These are phyloP conservation scores for Stygiomarasmius scandens DNA, from an alignment of 1,284 basidiomycete genomes.

Conservation along the genomic window DNA sequence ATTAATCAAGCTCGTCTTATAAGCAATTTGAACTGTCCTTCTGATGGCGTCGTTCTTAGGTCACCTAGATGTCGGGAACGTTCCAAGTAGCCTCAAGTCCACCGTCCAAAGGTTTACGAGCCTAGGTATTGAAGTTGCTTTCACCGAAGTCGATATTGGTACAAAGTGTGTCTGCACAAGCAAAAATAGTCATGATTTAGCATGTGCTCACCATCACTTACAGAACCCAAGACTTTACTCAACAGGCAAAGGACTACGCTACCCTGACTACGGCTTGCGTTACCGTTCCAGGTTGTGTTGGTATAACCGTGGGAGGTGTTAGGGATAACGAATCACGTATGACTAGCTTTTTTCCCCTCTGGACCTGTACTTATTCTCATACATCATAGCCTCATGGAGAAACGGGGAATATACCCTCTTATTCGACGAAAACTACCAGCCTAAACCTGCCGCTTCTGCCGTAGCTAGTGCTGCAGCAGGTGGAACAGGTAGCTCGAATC, in stretches of 20 bases:
- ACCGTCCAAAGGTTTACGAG: slow-evolving; percentile 12
- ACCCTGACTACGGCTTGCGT: slow-evolving; percentile 23
- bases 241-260: slow-evolving; percentile 23
- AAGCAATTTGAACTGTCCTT: too few species aligned
- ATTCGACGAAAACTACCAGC: not conserved
- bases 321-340: not conserved
- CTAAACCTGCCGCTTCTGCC: slow-evolving; percentile 1
- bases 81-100: slow-evolving; percentile 4
- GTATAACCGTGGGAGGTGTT: slow-evolving; percentile 10
- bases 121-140: slow-evolving; percentile 20
- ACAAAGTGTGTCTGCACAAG: slow-evolving; percentile 55
- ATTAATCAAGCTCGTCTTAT: too few species aligned
- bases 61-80: slow-evolving; percentile 2
- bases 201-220: too few species aligned
- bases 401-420: not conserved
- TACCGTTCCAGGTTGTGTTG: slow-evolving; percentile 16
- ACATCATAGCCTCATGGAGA: not conserved
- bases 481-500: not conserved
- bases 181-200: slow-evolving; percentile 33
- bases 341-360: not conserved
- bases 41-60: not conserved
- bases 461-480: not conserved
- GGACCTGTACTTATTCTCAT: not conserved
- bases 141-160: slow-evolving; percentile 22
- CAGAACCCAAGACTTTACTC: slow-evolving; percentile 1